Percentiles rank a stretch among this genome's conserved stretches.
These are phyloP conservation scores for Kregervanrija fluxuum DNA, from an alignment of 805 yeast species.

Conservation along the genomic window DNA sequence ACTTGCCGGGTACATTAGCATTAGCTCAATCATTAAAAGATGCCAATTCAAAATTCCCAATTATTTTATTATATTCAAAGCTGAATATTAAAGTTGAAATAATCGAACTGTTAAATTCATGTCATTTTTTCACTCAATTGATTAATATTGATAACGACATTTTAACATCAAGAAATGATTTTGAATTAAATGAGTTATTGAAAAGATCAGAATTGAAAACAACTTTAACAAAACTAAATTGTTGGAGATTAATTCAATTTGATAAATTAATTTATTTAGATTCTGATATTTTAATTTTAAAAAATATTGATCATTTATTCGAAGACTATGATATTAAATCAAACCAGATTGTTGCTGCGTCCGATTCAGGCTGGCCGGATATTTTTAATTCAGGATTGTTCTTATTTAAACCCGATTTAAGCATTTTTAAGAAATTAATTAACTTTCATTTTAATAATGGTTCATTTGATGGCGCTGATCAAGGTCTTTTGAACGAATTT, in stretches of 20 bases:
- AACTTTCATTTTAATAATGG: conserved; percentile 20
- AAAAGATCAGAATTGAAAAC: conserved; percentile 24
- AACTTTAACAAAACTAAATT: conserved; percentile 47
- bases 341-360: conserved; percentile 45
- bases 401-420: conserved; percentile 44
- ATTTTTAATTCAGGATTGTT: conserved; percentile 78
- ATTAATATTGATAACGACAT: conserved; percentile 19
- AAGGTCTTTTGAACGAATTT: conserved; percentile 77
- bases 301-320: conserved; percentile 26
- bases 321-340: conserved; percentile 12
- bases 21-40: conserved; percentile 22
- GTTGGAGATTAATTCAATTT: conserved; percentile 40
- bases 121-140: conserved; percentile 13
- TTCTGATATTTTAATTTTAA: conserved; percentile 44
- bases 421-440: conserved; percentile 35
- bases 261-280: conserved; percentile 54
- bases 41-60: conserved; percentile 14
- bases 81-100: conserved; percentile 10
- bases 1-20: conserved; percentile 32
- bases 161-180: conserved; percentile 13
- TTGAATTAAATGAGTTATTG: conserved; percentile 15
- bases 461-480: conserved; percentile 85
- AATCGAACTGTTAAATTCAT: conserved; percentile 6
- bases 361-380: conserved; percentile 92
- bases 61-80: conserved; percentile 19